Evolutionary conservation across 176 grass and related monocot genomes (phyloP).

Genomic region (Rhipidocladum racemiflorum): DNA sequence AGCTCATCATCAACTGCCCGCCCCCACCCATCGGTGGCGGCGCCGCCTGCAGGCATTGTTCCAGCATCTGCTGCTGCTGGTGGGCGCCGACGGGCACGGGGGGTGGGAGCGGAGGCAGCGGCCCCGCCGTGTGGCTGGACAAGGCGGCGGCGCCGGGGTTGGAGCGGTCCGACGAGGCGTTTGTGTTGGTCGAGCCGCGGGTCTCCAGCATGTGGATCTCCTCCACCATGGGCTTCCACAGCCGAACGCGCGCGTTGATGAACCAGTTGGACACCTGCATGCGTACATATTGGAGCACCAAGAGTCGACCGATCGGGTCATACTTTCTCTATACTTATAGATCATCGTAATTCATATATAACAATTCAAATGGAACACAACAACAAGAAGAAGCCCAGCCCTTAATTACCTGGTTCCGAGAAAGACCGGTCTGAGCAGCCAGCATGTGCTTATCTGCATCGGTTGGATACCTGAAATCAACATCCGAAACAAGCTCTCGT

Average conservation of each 20-base stretch:
- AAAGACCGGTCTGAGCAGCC: slow-evolving; percentile 56
- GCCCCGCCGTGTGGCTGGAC: background rate
- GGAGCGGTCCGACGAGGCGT: background rate
- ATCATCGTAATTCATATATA: too few species aligned
- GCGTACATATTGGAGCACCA: background rate
- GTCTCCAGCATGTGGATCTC: slow-evolving; percentile 63
- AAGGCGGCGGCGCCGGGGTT: background rate
- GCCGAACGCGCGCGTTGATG: slow-evolving; percentile 54
- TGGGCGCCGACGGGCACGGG: background rate
- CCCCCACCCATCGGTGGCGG: background rate
- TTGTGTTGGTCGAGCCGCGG: background rate
- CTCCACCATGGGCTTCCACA: slow-evolving; percentile 70
- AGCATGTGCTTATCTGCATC: slow-evolving; percentile 66
- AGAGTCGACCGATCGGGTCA: too few species aligned
- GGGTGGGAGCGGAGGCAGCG: background rate
- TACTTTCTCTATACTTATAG: too few species aligned
- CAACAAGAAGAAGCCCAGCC: too few species aligned
- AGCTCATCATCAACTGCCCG: slow-evolving; percentile 41
- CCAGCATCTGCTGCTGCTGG: background rate
- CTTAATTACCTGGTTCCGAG: slow-evolving; percentile 62
- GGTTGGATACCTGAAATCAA: slow-evolving; percentile 53
- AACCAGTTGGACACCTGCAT: slow-evolving; percentile 66
- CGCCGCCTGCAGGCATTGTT: background rate
- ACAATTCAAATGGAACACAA: too few species aligned
- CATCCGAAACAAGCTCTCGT: background rate